A percentile compares a stretch with the other conserved stretches of the same genome.
Conservation (phyloP, 768 basidiomycete species). For the Rhizopogon sp. region DNA sequence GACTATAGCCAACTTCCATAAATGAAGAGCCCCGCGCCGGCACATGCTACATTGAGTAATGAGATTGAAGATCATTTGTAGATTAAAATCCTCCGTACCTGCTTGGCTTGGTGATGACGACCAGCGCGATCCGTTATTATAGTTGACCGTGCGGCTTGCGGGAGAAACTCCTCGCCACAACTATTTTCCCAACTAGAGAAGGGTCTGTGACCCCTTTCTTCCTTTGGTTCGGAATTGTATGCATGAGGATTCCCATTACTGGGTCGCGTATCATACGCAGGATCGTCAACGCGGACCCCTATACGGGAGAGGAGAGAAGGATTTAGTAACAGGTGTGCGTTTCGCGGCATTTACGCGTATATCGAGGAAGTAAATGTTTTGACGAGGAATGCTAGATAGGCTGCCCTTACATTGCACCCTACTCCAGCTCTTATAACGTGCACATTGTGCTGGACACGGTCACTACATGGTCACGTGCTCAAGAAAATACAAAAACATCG, state of each 20-base stretch:
- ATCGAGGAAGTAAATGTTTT: neutral
- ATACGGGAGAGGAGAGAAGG: neutral
- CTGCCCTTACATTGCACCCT: no score
- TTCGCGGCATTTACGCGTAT: neutral
- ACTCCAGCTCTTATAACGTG: neutral
- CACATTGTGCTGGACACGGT: neutral
- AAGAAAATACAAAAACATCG: neutral
- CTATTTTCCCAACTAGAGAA: no score
- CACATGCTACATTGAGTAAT: neutral
- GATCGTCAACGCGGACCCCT: neutral
- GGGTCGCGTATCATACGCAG: neutral
- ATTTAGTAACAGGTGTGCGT: neutral
- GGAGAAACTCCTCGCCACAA: neutral
- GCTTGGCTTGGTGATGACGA: neutral
- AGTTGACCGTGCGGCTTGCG: neutral
- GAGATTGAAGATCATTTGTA: neutral
- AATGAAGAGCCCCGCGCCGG: neutral
- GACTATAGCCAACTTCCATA: neutral
- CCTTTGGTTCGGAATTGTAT: neutral
- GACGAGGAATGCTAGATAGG: neutral
- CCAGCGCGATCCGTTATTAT: neutral
- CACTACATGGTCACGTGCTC: neutral
- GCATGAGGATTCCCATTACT: neutral
- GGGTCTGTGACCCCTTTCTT: no score
- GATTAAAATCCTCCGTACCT: neutral